Conservation (phyloP, 202 grass and related monocot species). For the Panicum virgatum region DNA sequence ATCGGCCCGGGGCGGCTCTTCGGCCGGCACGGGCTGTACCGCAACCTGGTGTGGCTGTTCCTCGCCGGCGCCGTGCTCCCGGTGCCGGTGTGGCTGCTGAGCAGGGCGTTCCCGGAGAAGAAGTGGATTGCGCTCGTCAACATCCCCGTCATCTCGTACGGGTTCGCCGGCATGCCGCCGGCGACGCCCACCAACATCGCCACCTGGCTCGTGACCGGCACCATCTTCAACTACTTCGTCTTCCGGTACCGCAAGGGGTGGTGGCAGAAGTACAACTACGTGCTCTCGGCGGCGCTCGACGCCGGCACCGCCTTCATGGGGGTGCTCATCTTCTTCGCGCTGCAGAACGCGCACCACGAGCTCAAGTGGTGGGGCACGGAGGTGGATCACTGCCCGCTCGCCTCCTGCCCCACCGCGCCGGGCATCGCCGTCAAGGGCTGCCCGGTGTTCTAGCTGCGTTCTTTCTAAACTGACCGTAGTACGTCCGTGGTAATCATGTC, state of each 20-base stretch:
- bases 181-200: slow-evolving; percentile 98
- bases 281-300: slow-evolving; percentile 93
- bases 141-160: slow-evolving; percentile 95
- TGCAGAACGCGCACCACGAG: slow-evolving; percentile 84
- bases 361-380: slow-evolving; percentile 96
- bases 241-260: slow-evolving; percentile 91
- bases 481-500: no score
- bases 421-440: slow-evolving; percentile 93
- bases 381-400: slow-evolving; percentile 94
- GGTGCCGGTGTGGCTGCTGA: slow-evolving; percentile 88
- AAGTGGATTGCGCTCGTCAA: slow-evolving; percentile 99
- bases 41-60: slow-evolving; percentile 98
- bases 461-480: background rate
- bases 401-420: slow-evolving; percentile 83
- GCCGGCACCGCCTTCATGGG: slow-evolving; percentile 98
- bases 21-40: slow-evolving; percentile 71
- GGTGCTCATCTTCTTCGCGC: slow-evolving; percentile 96
- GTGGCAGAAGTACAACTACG: slow-evolving; percentile 99
- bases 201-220: slow-evolving; percentile 92
- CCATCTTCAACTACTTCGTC: slow-evolving; percentile 95
- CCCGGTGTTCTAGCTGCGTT: slow-evolving; percentile 75
- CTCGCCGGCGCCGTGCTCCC: slow-evolving; percentile 78
- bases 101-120: slow-evolving; percentile 91
- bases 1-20: slow-evolving; percentile 85
- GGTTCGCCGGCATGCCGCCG: slow-evolving; percentile 98